Evolutionary conservation across 1,284 basidiomycete genomes (phyloP), one percentile per base, ranked within the genome.

Genomic region (Ceratorhiza oryzae-sativae): DNA sequence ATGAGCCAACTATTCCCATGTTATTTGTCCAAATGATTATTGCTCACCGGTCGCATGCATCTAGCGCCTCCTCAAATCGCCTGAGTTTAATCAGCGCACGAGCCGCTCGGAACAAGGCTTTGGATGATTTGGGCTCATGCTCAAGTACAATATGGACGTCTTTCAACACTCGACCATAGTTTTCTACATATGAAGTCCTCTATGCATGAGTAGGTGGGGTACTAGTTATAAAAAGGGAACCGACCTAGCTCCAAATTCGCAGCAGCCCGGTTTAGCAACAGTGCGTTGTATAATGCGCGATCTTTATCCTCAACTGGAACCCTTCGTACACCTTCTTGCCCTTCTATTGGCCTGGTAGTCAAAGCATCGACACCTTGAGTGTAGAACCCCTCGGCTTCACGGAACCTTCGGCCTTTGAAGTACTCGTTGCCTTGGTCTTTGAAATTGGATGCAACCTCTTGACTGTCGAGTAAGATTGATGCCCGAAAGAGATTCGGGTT

Each of bases 361-460:
- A 68, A 23, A 0, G 92, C 92, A 60, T 97, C 91, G 34, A 99
- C 79, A 0, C 91, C 97, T 78, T 97, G 92, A 0, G 90, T 90
- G 80, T 98, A 99, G 79, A 98, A 98, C 0, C 88, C 88, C 10
- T 90, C 76, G 1, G 97, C 97, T 79, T 99, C 96, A 34, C 90
- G 86, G 80, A 89, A 93, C 58, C 93, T 87, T 79, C 92, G 94
- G 25, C 90, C 90, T 74, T 88, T 89, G 82, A 93, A 98, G 77
- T 97, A 95, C 72, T 95, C 93, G 79, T 98, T 98, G 1, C 95
- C 97, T 80, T 98, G 94, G 68, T 93, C 88, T 80, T 98, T 98
- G 82, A 98, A 98, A 79, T 93, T 96, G 74, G 88, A 84, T 0
- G 96, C 94, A 75, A 94, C 85, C 80, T 99, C 97, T 75, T 34